phyloP scores from a whole-genome alignment of 345 rosid genomes.

The Noccaea bulbosa region DNA sequence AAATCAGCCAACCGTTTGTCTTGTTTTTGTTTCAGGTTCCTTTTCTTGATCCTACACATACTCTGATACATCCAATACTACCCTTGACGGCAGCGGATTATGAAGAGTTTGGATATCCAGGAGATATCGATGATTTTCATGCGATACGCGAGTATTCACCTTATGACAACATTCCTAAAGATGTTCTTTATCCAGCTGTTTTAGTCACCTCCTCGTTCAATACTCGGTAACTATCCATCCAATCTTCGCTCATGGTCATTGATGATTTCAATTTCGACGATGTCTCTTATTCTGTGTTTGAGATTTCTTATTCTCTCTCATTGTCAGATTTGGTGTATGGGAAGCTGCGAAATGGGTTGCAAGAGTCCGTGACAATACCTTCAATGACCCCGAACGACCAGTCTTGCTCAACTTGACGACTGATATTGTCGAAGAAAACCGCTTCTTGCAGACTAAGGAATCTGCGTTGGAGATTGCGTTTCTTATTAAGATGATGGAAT shows the following conservation, averaged over 20 bases:
- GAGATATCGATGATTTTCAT: constrained; percentile 71
- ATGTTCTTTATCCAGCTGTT: constrained; percentile 76
- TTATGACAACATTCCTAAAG: constrained; percentile 80
- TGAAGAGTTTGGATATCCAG: constrained; percentile 94
- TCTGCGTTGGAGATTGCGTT: constrained; percentile 78
- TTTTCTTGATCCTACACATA: constrained; percentile 86
- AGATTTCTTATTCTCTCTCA: constrained; percentile 15
- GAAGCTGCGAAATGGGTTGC: constrained; percentile 96
- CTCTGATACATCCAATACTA: constrained; percentile 77
- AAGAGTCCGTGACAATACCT: constrained; percentile 71
- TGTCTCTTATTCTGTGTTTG: constrained; percentile 13
- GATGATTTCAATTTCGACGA: not conserved
- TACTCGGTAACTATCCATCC: constrained; percentile 55
- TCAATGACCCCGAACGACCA: constrained; percentile 67
- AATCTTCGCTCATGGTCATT: constrained; percentile 15
- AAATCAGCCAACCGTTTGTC: not conserved
- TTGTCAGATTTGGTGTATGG: constrained; percentile 89
- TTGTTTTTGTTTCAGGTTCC: constrained; percentile 65
- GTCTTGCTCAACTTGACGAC: constrained; percentile 69
- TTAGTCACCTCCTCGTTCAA: constrained; percentile 82
- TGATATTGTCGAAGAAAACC: constrained; percentile 89
- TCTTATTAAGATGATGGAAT: constrained; percentile 71
- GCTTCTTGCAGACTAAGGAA: constrained; percentile 76
- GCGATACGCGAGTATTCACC: constrained; percentile 81
- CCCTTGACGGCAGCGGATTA: constrained; percentile 79